phyloP scores from a whole-genome alignment of 768 basidiomycete genomes.

The Lactarius tabidus region DNA sequence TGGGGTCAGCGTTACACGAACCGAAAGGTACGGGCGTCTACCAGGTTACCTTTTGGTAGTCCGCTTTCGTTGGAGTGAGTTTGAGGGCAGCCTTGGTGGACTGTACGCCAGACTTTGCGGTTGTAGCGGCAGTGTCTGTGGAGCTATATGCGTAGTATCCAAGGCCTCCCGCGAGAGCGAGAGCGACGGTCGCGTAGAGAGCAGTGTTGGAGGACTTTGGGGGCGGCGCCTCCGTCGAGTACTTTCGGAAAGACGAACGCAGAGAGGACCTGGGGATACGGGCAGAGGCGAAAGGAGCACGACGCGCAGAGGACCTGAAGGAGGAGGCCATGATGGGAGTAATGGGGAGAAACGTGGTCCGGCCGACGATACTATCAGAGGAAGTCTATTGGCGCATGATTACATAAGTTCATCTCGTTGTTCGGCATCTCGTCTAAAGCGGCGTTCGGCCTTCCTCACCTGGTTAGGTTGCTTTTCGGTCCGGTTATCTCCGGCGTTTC shows the following conservation, averaged over 20 bases:
- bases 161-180: slow-evolving; percentile 52
- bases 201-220: slow-evolving; percentile 51
- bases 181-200: slow-evolving; percentile 60
- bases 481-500: not conserved
- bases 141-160: slow-evolving; percentile 60
- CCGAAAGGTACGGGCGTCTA: not conserved
- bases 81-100: slow-evolving; percentile 59
- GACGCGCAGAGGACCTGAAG: slow-evolving; percentile 23
- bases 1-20: not conserved
- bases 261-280: slow-evolving; percentile 24
- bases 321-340: slow-evolving; percentile 14
- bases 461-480: too few species aligned
- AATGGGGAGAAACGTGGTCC: not conserved
- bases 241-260: slow-evolving; percentile 50
- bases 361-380: not conserved
- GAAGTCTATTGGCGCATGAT: not conserved
- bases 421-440: too few species aligned
- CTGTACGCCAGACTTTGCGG: slow-evolving; percentile 60
- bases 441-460: too few species aligned
- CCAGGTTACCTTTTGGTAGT: slow-evolving; percentile 76
- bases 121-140: slow-evolving; percentile 47
- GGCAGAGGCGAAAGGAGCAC: slow-evolving; percentile 21
- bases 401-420: too few species aligned
- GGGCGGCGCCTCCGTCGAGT: slow-evolving; percentile 49
- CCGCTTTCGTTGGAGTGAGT: slow-evolving; percentile 72